Base-by-base conservation (phyloP, 2,329 filamentous ascomycete species). In the Colletotrichum orbiculare region DNA sequence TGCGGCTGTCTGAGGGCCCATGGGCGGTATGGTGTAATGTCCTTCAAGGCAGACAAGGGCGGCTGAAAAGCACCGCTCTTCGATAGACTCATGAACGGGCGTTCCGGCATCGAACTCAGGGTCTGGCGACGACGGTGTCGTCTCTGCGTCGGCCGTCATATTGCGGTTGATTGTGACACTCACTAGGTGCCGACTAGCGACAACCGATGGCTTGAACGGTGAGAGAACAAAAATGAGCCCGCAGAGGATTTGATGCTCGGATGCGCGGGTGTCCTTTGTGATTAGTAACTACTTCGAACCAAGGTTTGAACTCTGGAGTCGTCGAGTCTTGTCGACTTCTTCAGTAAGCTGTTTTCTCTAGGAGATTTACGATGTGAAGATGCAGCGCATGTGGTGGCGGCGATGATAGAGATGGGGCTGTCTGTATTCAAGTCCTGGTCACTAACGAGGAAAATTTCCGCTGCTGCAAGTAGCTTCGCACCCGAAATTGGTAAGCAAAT, bases 31-130 rank as follows among this genome's bases (percentile, higher is more conserved):
- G 65, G 82, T 85, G 72, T 87, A 88, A 75, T 89, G 86, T 48
- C 85, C 85, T 73, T 90, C 87, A 58, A 89, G 81, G 70, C 85
- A 85, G 71, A 88, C 83, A 72, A 90, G 80, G 13, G 85, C 86
- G 1, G 85, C 85, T 2, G 83, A 82, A 74, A 90, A 89, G 73
- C 82, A 85, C 64, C 87, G 81, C 77, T 90, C 88, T 75, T 90
- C 88, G 71, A 89, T 87, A 42, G 85, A 85, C 73, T 87, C 79
- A 15, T 61, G 58, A n/a, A 59, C 47, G 34, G 60, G 73, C 41
- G 67, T 71, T 70, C 74, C 76, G 75, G 67, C 56, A 3, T 67
- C 54, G 17, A 60, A 64, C 7, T 64, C 64, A 8, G 64, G 64
- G 13, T 68, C 64, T 15, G 55, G 64, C 49, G 60, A 48, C 12